A percentile compares a stretch with the other conserved stretches of the same genome.
phyloP scores from a whole-genome alignment of 139 green algal species.

The Edaphochlamys debaryana region DNA sequence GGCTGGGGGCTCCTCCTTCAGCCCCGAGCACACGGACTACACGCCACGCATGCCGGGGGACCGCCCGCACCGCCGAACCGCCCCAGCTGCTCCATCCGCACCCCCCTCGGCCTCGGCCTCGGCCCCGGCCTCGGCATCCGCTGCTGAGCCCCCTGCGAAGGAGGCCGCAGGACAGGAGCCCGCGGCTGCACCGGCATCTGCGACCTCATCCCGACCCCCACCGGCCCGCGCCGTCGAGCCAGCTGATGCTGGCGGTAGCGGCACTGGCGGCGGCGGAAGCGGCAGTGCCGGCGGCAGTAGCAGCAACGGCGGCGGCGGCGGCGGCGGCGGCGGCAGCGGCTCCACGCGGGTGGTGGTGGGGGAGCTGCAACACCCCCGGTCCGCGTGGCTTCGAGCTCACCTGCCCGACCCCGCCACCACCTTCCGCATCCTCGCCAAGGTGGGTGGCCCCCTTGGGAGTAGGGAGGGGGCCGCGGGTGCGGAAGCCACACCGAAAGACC shows the following conservation, averaged over 20 bases:
- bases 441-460: not conserved
- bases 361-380: conserved; percentile 60
- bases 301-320: not conserved
- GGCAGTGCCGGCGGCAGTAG: not conserved
- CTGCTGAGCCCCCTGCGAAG: too few species aligned
- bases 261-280: not conserved
- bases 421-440: conserved; percentile 63
- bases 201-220: too few species aligned
- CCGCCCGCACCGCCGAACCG: not conserved
- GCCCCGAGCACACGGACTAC: conserved; percentile 19
- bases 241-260: too few species aligned
- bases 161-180: too few species aligned
- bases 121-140: not conserved
- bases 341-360: not conserved
- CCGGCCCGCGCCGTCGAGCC: too few species aligned
- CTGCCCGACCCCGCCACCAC: conserved; percentile 52
- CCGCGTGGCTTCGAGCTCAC: conserved; percentile 40
- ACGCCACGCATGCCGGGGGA: conserved; percentile 39
- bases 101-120: not conserved
- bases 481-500: too few species aligned
- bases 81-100: not conserved
- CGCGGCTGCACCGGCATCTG: too few species aligned
- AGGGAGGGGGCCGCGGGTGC: too few species aligned
- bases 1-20: conserved; percentile 67
- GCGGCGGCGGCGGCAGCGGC: not conserved